phyloP scores from a whole-genome alignment of 768 basidiomycete species.

The Termitomyces bulborhizus region DNA sequence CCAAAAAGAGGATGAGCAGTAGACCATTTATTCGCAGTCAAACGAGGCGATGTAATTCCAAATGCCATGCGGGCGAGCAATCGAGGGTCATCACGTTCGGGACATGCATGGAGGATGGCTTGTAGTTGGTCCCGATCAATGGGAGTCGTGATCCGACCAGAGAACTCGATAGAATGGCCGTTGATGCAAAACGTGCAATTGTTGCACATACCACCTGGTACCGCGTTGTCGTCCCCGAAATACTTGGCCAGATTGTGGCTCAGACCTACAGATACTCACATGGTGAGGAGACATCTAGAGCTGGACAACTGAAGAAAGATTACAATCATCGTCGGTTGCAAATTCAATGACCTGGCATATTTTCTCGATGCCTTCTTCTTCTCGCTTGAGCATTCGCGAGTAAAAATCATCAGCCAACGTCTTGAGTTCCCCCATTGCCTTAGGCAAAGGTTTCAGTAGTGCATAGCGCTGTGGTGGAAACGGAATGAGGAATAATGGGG shows the following conservation, averaged over 20 bases:
- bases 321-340: conserved; percentile 13
- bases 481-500: background rate
- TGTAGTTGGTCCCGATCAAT: conserved; percentile 24
- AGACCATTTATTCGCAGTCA: conserved; percentile 35
- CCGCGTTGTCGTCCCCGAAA: conserved; percentile 36
- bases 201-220: conserved; percentile 33
- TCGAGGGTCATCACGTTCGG: conserved; percentile 41
- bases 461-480: conserved; percentile 6
- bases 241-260: conserved; percentile 34
- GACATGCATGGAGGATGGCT: conserved; percentile 34
- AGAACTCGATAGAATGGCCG: conserved; percentile 26
- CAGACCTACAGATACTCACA: conserved; percentile 24
- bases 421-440: conserved; percentile 3
- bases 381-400: conserved; percentile 9
- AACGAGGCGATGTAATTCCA: conserved; percentile 37
- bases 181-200: conserved; percentile 37
- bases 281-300: background rate
- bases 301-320: background rate
- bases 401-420: conserved; percentile 6
- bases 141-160: conserved; percentile 11
- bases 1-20: conserved; percentile 36
- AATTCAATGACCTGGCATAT: conserved; percentile 10
- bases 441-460: conserved; percentile 8
- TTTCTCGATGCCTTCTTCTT: conserved; percentile 9
- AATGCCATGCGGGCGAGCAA: conserved; percentile 43